A percentile compares a stretch with the other conserved stretches of the same genome.
Conservation (phyloP, 352 stramenopile species). For the Aphanomyces euteiches region DNA sequence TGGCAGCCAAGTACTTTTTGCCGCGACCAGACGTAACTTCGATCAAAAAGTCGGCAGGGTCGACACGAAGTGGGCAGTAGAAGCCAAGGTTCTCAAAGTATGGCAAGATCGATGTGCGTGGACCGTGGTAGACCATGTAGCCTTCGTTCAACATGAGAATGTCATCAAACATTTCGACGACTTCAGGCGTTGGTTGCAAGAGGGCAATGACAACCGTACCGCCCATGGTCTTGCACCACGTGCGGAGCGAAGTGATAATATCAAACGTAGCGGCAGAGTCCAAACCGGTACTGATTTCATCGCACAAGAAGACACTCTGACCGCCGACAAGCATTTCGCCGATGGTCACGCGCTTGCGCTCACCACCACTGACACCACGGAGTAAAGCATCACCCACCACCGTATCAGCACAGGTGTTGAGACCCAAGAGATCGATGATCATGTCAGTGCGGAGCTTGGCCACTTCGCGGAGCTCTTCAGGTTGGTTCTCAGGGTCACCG, state of each 20-base stretch:
- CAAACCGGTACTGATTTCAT: conserved; percentile 92
- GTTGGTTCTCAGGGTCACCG: conserved; percentile 41
- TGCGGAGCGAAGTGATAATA: conserved; percentile 70
- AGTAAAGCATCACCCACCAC: conserved; percentile 87
- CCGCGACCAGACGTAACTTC: conserved; percentile 57
- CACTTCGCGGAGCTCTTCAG: conserved; percentile 71
- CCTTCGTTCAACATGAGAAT: conserved; percentile 92
- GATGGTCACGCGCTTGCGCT: conserved; percentile 85
- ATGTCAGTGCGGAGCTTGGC: conserved; percentile 65
- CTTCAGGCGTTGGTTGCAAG: conserved; percentile 82
- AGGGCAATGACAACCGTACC: conserved; percentile 45
- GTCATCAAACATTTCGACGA: conserved; percentile 93
- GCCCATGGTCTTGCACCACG: conserved; percentile 41
- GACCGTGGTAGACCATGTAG: conserved; percentile 91
- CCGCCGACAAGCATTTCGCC: conserved; percentile 88
- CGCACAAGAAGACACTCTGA: conserved; percentile 74
- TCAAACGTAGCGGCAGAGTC: conserved; percentile 90
- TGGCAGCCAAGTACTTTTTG: conserved; percentile 32
- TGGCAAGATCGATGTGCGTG: conserved; percentile 44
- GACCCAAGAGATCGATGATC: conserved; percentile 74
- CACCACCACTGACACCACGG: conserved; percentile 88
- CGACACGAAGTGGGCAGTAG: conserved; percentile 43
- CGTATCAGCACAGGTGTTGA: conserved; percentile 87
- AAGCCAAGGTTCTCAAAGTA: conserved; percentile 82
- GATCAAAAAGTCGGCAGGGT: conserved; percentile 79